phyloP scores from a whole-genome alignment of 2,329 filamentous ascomycete genomes.

The Pestalotiopsis sp. region DNA sequence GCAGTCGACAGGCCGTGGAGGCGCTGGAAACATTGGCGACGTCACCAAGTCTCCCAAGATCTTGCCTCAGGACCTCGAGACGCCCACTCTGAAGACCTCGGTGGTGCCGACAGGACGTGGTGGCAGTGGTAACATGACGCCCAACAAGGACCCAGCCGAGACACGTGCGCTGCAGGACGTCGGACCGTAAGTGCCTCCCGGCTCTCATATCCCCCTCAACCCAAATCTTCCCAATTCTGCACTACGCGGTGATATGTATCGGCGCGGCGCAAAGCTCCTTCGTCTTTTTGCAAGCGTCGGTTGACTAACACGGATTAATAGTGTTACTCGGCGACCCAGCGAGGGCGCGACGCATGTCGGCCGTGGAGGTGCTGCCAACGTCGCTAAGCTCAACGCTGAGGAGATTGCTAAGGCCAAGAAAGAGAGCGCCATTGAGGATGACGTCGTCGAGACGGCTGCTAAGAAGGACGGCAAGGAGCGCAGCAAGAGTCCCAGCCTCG shows the following conservation, averaged over 20 bases:
- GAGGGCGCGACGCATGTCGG: conserved; percentile 67
- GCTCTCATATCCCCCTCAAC: not conserved
- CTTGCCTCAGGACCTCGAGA: conserved; percentile 69
- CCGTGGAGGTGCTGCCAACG: conserved; percentile 75
- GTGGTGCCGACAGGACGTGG: conserved; percentile 89
- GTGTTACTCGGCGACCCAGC: conserved; percentile 50
- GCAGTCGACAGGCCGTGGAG: conserved; percentile 74
- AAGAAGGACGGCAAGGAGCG: conserved; percentile 26
- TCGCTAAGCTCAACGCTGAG: conserved; percentile 53
- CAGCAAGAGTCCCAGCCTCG: conserved; percentile 28
- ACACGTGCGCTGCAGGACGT: conserved; percentile 85
- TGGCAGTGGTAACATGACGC: conserved; percentile 85
- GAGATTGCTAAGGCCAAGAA: conserved; percentile 59
- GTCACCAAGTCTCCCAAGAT: conserved; percentile 47
- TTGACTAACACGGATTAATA: not conserved
- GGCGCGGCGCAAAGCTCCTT: not conserved
- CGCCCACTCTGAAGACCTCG: conserved; percentile 80
- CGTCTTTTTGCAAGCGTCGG: not conserved
- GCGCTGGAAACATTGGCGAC: conserved; percentile 73
- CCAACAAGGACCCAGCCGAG: conserved; percentile 69
- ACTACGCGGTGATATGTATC: not conserved
- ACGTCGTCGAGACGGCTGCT: conserved; percentile 7
- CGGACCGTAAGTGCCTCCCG: conserved; percentile 56
- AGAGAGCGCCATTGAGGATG: conserved; percentile 18
- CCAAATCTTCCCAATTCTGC: not conserved